Evolutionary conservation across 2,329 filamentous ascomycete species (phyloP), one percentile per base, ranked within the genome.

Genomic region (Claviceps humidiphila): DNA sequence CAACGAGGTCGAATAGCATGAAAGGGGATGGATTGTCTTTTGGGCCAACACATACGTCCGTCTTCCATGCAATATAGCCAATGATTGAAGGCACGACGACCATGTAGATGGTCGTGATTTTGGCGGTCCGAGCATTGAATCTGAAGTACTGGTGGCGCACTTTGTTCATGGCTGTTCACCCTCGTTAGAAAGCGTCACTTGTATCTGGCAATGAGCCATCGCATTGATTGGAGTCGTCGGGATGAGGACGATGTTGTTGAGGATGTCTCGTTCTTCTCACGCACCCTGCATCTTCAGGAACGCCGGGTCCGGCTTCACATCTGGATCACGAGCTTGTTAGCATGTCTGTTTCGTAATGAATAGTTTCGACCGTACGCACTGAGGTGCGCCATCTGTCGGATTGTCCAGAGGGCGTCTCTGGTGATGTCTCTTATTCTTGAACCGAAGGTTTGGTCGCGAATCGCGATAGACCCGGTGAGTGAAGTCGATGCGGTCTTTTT

Each of bases 141-240:
- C 89, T 81, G 80, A 97, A 98, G 80, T 88, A 95, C 73, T 89
- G 89, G 80, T 90, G 85, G 59, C 93, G 85, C 74, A 87, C 89
- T 64, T 79, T 75, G 64, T 78, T 81, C 82, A 96, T 87, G 68
- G 85, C 90, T 95, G 63, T 61, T 54, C 39, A 54, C 46, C 3
- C 26, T 49, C 45, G 60, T 65, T 62, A 66, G 60, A 48, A 13
- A 37, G 39, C 38, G 48, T 48, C 50, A 22, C 20, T 38, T 8
- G 37, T 11, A 20, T 30, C 17, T 20, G 17, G 42, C 38, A 5
- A 20, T 34, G 48, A 5, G n/a, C 17, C 7, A 34, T 2, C 9
- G 17, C 30, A 39, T 38, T 39, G 7, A 3, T 50, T 16, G 24
- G 9, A 6, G 14, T 46, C 24, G 22, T 20, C 5, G 14, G 26